Percentiles rank a stretch among this genome's conserved stretches.
These are phyloP conservation scores for Picea sitchensis DNA, from an alignment of 75 land plant genomes.

Conservation along the genomic window DNA sequence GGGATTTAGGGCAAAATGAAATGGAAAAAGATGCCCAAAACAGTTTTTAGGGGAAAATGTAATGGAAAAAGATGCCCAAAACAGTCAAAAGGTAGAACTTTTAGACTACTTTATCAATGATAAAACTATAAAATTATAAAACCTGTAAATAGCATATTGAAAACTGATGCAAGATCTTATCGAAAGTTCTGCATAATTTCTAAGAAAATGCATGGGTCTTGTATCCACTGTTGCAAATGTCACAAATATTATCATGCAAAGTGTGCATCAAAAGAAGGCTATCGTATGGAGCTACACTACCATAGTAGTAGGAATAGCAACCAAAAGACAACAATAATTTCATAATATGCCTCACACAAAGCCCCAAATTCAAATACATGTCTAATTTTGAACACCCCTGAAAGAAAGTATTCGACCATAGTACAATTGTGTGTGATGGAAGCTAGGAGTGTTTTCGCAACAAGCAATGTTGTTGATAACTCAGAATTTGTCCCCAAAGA, in stretches of 20 bases:
- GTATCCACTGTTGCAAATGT: conserved; percentile 83
- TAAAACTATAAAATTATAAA: conserved; percentile 84
- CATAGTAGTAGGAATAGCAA: conserved; percentile 61
- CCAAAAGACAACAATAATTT: conserved; percentile 64
- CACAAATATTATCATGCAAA: too few relatives aligned
- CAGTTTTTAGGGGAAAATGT: too few relatives aligned
- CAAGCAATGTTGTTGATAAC: conserved; percentile 15
- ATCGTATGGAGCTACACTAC: too few relatives aligned
- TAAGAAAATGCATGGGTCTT: conserved; percentile 92
- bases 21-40: too few relatives aligned
- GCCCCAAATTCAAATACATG: conserved; percentile 84
- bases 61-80: too few relatives aligned
- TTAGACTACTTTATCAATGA: too few relatives aligned
- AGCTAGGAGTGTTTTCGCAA: too few relatives aligned
- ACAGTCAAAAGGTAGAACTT: too few relatives aligned
- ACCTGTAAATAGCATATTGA: conserved; percentile 90
- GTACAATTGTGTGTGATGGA: conserved; percentile 20
- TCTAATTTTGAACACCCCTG: too few relatives aligned
- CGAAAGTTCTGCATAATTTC: conserved; percentile 90
- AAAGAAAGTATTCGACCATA: conserved; percentile 49
- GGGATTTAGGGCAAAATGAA: too few relatives aligned
- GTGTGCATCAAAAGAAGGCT: too few relatives aligned
- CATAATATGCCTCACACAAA: too few relatives aligned
- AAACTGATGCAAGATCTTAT: conserved; percentile 62
- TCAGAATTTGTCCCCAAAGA: conserved; percentile 18